Percentiles rank a stretch among this genome's conserved stretches.
These are phyloP conservation scores for Phaseolus lunatus DNA, from an alignment of 306 rosid genomes.

Conservation along the genomic window DNA sequence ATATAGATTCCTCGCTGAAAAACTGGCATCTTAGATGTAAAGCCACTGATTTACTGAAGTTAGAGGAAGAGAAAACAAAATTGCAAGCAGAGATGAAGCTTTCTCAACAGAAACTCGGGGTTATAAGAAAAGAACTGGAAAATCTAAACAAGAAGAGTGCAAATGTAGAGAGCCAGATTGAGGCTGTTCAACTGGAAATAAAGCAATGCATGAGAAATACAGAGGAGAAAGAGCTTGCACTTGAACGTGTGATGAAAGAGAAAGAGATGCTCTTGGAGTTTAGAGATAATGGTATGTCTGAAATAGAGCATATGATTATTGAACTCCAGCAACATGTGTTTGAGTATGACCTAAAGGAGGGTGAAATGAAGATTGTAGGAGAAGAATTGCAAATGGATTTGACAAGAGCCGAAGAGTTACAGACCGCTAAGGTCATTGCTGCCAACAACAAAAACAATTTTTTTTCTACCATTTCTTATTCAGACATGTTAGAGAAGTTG, in stretches of 20 bases:
- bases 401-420: slow-evolving; percentile 57
- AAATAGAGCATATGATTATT: slow-evolving; percentile 49
- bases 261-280: slow-evolving; percentile 57
- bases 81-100: slow-evolving; percentile 52
- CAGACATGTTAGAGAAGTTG: slow-evolving; percentile 59
- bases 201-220: slow-evolving; percentile 44
- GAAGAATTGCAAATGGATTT: slow-evolving; percentile 64
- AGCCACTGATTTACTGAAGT: slow-evolving; percentile 58
- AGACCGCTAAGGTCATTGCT: slow-evolving; percentile 53
- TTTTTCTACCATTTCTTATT: slow-evolving; percentile 50
- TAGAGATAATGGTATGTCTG: slow-evolving; percentile 46
- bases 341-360: slow-evolving; percentile 57
- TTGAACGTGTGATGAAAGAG: slow-evolving; percentile 52
- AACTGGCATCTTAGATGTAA: slow-evolving; percentile 56
- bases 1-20: slow-evolving; percentile 58
- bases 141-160: slow-evolving; percentile 49
- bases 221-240: slow-evolving; percentile 47
- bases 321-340: slow-evolving; percentile 53
- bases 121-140: slow-evolving; percentile 54
- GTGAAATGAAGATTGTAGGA: slow-evolving; percentile 60
- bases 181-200: slow-evolving; percentile 47
- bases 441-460: slow-evolving; percentile 52
- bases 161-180: slow-evolving; percentile 45
- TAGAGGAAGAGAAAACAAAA: slow-evolving; percentile 59
- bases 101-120: slow-evolving; percentile 49